Conservation (phyloP, 768 basidiomycete species). For the Nidularia sp. region DNA sequence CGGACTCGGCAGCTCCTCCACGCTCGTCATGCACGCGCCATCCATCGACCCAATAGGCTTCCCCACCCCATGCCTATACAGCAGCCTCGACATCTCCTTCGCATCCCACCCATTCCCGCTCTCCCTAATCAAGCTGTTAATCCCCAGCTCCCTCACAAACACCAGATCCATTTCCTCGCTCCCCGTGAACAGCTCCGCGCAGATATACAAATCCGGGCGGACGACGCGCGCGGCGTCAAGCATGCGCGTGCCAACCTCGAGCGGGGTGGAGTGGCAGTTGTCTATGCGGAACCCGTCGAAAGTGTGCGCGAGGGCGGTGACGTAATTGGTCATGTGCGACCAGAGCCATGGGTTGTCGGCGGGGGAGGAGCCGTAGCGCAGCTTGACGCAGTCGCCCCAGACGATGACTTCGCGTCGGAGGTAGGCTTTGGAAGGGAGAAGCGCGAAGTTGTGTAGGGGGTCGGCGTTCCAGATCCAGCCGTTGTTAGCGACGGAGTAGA, state of each 20-base stretch:
- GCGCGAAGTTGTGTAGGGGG: slow-evolving; percentile 91
- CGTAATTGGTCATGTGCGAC: slow-evolving; percentile 86
- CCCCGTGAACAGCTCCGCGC: slow-evolving; percentile 96
- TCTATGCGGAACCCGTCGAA: slow-evolving; percentile 98
- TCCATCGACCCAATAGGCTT: slow-evolving; percentile 99
- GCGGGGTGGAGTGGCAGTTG: slow-evolving; percentile 96
- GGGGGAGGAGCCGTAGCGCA: slow-evolving; percentile 84
- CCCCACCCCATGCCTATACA: slow-evolving; percentile 87
- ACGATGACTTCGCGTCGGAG: slow-evolving; percentile 94
- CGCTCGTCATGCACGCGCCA: slow-evolving; percentile 71
- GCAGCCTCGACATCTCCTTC: slow-evolving; percentile 83
- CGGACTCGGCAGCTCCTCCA: slow-evolving; percentile 76
- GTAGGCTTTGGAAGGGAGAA: slow-evolving; percentile 89
- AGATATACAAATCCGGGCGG: slow-evolving; percentile 92
- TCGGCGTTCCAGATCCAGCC: slow-evolving; percentile 99
- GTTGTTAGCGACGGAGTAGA: slow-evolving; percentile 90
- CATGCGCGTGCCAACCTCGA: slow-evolving; percentile 93
- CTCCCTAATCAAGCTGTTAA: slow-evolving; percentile 93
- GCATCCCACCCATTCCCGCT: slow-evolving; percentile 89
- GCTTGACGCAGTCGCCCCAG: slow-evolving; percentile 98
- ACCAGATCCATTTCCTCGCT: slow-evolving; percentile 89
- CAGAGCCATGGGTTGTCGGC: slow-evolving; percentile 92
- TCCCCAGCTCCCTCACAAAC: slow-evolving; percentile 88
- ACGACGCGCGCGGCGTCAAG: slow-evolving; percentile 86
- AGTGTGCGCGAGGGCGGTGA: slow-evolving; percentile 68